Conservation (phyloP, 441 rosid species). For the Theobroma grandiflorum region DNA sequence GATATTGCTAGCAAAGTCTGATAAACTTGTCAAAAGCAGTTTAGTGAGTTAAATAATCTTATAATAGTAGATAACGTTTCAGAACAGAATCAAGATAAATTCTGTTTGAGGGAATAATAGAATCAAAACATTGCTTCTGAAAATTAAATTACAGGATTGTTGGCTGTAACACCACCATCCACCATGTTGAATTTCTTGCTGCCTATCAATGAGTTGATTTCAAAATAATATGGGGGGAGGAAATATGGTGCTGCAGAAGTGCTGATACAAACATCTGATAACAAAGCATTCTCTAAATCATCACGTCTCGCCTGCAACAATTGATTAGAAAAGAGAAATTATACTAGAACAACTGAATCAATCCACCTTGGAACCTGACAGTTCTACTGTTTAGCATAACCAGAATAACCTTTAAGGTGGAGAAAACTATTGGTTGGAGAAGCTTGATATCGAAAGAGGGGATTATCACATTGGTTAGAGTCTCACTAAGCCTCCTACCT, state of each 20-base stretch:
- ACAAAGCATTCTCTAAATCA: slow-evolving; percentile 4
- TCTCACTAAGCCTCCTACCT: slow-evolving; percentile 32
- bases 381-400: background rate
- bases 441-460: slow-evolving; percentile 55
- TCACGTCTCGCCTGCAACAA: slow-evolving; percentile 25
- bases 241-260: slow-evolving; percentile 33
- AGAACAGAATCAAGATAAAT: background rate
- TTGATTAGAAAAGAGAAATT: background rate
- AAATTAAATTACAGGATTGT: slow-evolving; percentile 31
- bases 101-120: background rate
- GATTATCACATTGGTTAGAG: slow-evolving; percentile 48
- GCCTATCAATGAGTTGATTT: slow-evolving; percentile 23
- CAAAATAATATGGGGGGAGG: slow-evolving; percentile 30
- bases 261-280: slow-evolving; percentile 31
- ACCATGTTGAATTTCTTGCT: slow-evolving; percentile 30
- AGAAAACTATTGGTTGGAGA: slow-evolving; percentile 54
- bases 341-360: background rate
- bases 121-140: background rate
- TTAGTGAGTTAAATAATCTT: background rate
- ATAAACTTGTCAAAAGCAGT: slow-evolving; percentile 5
- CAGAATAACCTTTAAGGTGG: slow-evolving; percentile 41
- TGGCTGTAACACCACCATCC: slow-evolving; percentile 38
- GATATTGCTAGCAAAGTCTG: slow-evolving; percentile 27
- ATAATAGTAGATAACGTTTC: background rate
- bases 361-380: background rate